Evolutionary conservation across 139 green algal genomes (phyloP).

Genomic region (Volvox reticuliferus): DNA sequence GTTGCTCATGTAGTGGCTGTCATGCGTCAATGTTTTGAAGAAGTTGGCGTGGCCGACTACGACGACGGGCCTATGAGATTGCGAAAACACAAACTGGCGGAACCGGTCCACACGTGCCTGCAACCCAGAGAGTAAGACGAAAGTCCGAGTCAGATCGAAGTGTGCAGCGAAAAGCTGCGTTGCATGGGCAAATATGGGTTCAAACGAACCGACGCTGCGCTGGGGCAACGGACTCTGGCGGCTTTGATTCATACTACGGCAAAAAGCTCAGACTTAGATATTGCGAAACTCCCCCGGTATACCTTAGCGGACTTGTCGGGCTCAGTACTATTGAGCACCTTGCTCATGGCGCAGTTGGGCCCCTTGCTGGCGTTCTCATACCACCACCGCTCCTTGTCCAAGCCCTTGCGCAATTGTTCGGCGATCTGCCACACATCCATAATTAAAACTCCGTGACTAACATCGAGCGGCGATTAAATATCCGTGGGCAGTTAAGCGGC

Average conservation of each 20-base stretch:
- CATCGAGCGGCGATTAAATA: no score
- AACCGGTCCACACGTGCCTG: slow-evolving; percentile 34
- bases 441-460: no score
- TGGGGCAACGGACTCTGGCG: no score
- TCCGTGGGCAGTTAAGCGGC: no score
- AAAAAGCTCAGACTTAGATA: no score
- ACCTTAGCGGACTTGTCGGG: slow-evolving; percentile 6
- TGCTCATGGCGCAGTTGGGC: slow-evolving; percentile 30
- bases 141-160: no score
- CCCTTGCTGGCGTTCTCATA: slow-evolving; percentile 25
- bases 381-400: slow-evolving; percentile 42
- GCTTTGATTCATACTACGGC: no score
- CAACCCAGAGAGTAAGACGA: no score
- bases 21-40: slow-evolving; percentile 19
- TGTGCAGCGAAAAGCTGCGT: no score
- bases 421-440: background rate
- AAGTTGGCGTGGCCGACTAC: slow-evolving; percentile 44
- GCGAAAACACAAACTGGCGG: background rate
- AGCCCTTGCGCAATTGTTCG: background rate
- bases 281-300: background rate
- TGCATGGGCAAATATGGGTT: no score
- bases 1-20: slow-evolving; percentile 37
- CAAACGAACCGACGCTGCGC: no score
- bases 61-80: slow-evolving; percentile 24
- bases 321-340: background rate